A percentile compares a stretch with the other conserved stretches of the same genome.
phyloP scores from a whole-genome alignment of 2,329 filamentous ascomycete species.

The Xylaria sp. region DNA sequence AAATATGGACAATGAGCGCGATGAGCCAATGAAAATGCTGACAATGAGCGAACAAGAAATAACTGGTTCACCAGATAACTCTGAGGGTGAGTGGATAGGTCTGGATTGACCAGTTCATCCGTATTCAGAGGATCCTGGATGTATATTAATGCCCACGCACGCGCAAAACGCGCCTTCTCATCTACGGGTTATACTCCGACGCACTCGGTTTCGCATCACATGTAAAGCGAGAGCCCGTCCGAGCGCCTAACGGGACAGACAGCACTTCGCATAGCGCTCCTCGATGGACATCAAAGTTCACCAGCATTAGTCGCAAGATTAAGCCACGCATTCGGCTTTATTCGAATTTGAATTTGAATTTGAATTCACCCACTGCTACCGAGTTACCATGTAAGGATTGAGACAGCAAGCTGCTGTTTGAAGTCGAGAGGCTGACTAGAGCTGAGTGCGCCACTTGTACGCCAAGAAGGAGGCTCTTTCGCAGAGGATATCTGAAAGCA shows the following conservation, averaged over 20 bases:
- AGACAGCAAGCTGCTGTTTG: not conserved
- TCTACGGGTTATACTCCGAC: not conserved
- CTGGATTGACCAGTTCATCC: slow-evolving; percentile 33
- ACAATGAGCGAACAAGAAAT: slow-evolving; percentile 26
- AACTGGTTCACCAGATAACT: slow-evolving; percentile 32
- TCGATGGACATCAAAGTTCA: no score
- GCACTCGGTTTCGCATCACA: no score
- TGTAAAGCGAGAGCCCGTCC: no score
- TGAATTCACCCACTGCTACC: no score
- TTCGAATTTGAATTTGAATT: no score
- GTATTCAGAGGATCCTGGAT: not conserved
- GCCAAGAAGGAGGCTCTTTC: slow-evolving; percentile 2
- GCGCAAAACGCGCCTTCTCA: not conserved
- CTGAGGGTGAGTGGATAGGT: slow-evolving; percentile 42
- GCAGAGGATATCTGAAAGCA: not conserved
- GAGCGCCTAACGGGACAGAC: not conserved
- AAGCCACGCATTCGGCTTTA: no score
- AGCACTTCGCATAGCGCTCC: not conserved
- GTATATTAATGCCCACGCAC: not conserved
- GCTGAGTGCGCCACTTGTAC: not conserved
- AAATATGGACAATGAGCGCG: slow-evolving; percentile 24
- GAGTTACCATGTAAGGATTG: not conserved
- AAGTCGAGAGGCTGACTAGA: not conserved
- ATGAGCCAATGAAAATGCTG: slow-evolving; percentile 35
- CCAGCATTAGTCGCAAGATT: no score